Percentiles rank a stretch among this genome's conserved stretches.
Conservation (phyloP, 257 asterid genomes). For the Nicotiana tomentosiformis region DNA sequence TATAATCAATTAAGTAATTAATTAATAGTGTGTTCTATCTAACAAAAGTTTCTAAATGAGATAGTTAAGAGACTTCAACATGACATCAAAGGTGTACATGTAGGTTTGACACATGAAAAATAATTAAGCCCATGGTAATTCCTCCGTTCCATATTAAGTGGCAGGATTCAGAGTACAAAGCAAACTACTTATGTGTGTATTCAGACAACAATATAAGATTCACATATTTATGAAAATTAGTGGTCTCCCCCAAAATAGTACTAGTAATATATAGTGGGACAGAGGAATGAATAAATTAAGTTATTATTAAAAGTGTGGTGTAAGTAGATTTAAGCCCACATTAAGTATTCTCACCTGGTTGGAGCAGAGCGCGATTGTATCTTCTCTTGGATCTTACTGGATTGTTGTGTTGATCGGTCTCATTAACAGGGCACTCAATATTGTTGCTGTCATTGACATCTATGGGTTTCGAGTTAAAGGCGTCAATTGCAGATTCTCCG, state of each 20-base stretch:
- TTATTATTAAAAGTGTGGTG: neutral
- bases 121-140: neutral
- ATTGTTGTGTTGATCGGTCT: neutral
- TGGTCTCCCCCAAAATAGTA: no score
- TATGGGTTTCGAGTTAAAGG: neutral
- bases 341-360: neutral
- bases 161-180: neutral
- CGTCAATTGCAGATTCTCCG: slow-evolving; percentile 8
- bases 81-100: no score
- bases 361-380: neutral
- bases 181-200: neutral
- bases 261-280: no score
- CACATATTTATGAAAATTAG: neutral
- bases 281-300: neutral
- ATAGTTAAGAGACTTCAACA: neutral
- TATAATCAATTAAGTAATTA: neutral
- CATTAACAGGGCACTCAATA: neutral
- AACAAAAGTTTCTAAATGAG: neutral
- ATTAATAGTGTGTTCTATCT: neutral
- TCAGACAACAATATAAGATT: neutral
- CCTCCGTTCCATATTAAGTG: neutral
- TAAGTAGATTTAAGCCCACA: neutral
- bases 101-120: neutral
- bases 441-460: neutral
- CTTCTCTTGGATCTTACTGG: neutral